phyloP scores from a whole-genome alignment of 2,329 filamentous ascomycete genomes.

The Thermothelomyces thermophilus region DNA sequence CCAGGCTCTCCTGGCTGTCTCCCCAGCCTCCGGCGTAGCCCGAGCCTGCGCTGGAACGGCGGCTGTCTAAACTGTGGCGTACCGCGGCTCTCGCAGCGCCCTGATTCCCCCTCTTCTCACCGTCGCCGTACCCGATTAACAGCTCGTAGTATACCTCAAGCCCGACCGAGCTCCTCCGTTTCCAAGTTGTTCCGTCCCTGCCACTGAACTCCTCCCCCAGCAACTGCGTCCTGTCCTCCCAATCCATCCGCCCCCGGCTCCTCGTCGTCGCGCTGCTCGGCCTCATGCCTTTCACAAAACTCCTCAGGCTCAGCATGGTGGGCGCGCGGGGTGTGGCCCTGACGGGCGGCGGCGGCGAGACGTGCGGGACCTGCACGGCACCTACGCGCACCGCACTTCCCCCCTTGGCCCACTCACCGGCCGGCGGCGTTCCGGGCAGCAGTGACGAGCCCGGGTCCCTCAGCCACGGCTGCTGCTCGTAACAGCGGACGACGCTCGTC shows the following conservation, averaged over 20 bases:
- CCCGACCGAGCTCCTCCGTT: constrained; percentile 22
- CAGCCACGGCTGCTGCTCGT: constrained; percentile 31
- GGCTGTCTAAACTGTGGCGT: constrained; percentile 5
- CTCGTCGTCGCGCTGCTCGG: constrained; percentile 16
- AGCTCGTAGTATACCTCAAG: constrained; percentile 25
- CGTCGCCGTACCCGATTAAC: constrained; percentile 15
- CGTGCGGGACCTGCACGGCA: constrained; percentile 6
- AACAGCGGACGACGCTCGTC: constrained; percentile 27
- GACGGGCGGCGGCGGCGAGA: constrained; percentile 19
- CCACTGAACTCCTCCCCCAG: constrained; percentile 8
- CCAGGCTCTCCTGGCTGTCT: constrained; percentile 30
- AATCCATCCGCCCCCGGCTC: constrained; percentile 14
- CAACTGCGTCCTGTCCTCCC: constrained; percentile 18
- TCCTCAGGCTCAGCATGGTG: constrained; percentile 27
- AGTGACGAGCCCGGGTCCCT: constrained; percentile 9
- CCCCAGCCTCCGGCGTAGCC: constrained; percentile 24
- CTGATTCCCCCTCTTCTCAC: constrained; percentile 7
- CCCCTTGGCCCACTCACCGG: constrained; percentile 22
- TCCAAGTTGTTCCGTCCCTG: neutral
- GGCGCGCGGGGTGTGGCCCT: constrained; percentile 23
- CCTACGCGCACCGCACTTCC: constrained; percentile 17
- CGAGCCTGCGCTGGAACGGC: constrained; percentile 8
- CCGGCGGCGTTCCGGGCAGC: no score
- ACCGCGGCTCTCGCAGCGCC: neutral
- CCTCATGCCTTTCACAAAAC: constrained; percentile 25